Percentiles rank a stretch among this genome's conserved stretches.
Conservation (phyloP, 306 rosid species). For the Begonia fuchsioides region DNA sequence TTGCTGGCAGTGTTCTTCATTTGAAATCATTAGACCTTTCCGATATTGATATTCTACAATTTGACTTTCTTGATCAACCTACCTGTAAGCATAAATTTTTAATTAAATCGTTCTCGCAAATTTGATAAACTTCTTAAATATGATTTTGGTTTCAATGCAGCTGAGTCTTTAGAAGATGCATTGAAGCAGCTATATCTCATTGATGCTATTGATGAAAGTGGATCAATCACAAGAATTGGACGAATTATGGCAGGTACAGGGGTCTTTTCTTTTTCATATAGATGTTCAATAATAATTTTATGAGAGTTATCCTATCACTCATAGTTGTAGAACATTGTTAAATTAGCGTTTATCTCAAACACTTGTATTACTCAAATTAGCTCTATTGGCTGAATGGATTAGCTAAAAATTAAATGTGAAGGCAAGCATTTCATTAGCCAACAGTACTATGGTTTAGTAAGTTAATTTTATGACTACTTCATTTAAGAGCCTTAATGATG, state of each 20-base stretch:
- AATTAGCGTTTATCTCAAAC: no score
- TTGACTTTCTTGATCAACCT: conserved; percentile 89
- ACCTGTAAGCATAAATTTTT: conserved; percentile 28
- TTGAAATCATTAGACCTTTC: conserved; percentile 91
- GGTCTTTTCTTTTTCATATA: conserved; percentile 11
- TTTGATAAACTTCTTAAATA: conserved; percentile 2
- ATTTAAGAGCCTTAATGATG: no score
- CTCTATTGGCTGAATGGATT: no score
- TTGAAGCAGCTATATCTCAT: conserved; percentile 83
- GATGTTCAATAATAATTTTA: no score
- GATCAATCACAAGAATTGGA: conserved; percentile 67
- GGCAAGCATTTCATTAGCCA: no score
- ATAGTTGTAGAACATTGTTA: no score
- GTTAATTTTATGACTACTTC: no score
- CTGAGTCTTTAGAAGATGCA: conserved; percentile 83
- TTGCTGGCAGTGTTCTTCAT: conserved; percentile 86
- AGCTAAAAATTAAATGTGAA: no score
- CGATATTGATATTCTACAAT: conserved; percentile 84
- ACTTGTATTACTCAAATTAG: no score
- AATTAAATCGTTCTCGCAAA: conserved; percentile 1
- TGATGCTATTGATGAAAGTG: conserved; percentile 84
- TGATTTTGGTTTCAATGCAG: conserved; percentile 30
- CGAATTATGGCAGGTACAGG: conserved; percentile 80
- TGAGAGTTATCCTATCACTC: no score
- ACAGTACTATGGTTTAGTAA: no score